Evolutionary conservation across 2,329 filamentous ascomycete species (phyloP).

Genomic region (Endoconidiophora polonica): DNA sequence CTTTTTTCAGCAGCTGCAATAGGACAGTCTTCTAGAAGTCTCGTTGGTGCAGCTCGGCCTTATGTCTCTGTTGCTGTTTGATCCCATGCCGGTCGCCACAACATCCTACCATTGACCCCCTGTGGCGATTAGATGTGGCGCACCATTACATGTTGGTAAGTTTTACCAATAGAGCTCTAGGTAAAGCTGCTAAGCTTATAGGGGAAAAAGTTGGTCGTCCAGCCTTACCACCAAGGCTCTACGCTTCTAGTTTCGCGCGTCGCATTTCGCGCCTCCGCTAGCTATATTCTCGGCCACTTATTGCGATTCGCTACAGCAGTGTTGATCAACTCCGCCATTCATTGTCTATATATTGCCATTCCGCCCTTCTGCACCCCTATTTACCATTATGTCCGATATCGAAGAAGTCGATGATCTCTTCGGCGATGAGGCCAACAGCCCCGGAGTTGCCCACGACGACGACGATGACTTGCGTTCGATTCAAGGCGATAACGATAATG

Average conservation of each 20-base stretch:
- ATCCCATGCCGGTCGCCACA: too few species aligned
- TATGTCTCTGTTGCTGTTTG: too few species aligned
- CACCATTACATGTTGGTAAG: neutral
- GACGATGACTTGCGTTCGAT: slow-evolving; percentile 36
- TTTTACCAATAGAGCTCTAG: neutral
- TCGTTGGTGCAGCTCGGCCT: too few species aligned
- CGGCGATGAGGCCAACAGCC: slow-evolving; percentile 45
- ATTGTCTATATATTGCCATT: neutral
- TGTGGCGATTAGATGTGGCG: neutral
- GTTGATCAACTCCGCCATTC: neutral
- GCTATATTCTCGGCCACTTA: neutral
- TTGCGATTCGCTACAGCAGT: neutral
- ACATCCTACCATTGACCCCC: too few species aligned
- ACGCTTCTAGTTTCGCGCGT: slow-evolving; percentile 6
- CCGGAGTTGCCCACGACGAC: slow-evolving; percentile 38
- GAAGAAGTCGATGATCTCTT: slow-evolving; percentile 45
- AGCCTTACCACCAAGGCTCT: slow-evolving; percentile 13
- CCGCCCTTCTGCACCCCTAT: neutral
- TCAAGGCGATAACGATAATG: slow-evolving; percentile 27
- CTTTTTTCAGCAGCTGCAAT: too few species aligned
- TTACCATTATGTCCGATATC: slow-evolving; percentile 34
- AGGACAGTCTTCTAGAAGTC: too few species aligned
- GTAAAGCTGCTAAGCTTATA: neutral
- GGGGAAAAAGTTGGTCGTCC: neutral
- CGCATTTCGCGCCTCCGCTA: neutral